phyloP scores from a whole-genome alignment of 1,284 basidiomycete species.

The Golubevia sp. region DNA sequence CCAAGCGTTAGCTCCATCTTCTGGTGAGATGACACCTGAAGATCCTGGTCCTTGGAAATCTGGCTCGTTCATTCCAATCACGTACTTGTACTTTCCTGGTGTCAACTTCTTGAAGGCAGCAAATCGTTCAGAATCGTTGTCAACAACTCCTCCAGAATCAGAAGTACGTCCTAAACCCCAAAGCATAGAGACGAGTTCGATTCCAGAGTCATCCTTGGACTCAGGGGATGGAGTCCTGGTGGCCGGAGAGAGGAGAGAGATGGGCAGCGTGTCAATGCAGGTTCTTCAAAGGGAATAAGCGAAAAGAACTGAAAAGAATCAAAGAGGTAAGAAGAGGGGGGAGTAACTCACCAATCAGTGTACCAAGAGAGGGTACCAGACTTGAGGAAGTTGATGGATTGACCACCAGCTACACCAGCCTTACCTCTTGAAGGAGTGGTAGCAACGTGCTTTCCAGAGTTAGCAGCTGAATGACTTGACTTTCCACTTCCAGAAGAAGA shows the following conservation, averaged over 20 bases:
- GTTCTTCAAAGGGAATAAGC: no score
- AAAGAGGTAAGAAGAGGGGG: no score
- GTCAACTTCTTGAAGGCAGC: slow-evolving; percentile 31
- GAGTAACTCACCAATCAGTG: slow-evolving; percentile 16
- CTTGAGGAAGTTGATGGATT: slow-evolving; percentile 30
- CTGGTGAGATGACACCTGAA: slow-evolving; percentile 22
- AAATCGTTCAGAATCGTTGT: slow-evolving; percentile 32
- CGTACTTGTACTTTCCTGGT: slow-evolving; percentile 18
- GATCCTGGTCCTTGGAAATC: slow-evolving; percentile 35
- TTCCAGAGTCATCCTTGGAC: slow-evolving; percentile 19
- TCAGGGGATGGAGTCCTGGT: slow-evolving; percentile 26
- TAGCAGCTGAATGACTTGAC: slow-evolving; percentile 8
- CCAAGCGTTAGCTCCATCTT: slow-evolving; percentile 29
- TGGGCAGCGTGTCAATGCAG: no score
- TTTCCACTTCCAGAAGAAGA: slow-evolving; percentile 10
- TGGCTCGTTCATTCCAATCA: slow-evolving; percentile 40
- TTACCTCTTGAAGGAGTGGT: slow-evolving; percentile 31
- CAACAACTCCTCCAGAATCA: slow-evolving; percentile 10
- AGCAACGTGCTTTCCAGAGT: slow-evolving; percentile 5
- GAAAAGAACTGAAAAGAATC: no score
- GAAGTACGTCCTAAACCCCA: slow-evolving; percentile 35
- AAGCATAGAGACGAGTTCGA: slow-evolving; percentile 28
- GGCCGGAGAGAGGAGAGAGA: no score
- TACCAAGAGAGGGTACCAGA: slow-evolving; percentile 21
- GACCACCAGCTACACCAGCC: slow-evolving; percentile 41